phyloP scores from a whole-genome alignment of 2,329 filamentous ascomycete genomes.

The Aspergillus arachidicola region DNA sequence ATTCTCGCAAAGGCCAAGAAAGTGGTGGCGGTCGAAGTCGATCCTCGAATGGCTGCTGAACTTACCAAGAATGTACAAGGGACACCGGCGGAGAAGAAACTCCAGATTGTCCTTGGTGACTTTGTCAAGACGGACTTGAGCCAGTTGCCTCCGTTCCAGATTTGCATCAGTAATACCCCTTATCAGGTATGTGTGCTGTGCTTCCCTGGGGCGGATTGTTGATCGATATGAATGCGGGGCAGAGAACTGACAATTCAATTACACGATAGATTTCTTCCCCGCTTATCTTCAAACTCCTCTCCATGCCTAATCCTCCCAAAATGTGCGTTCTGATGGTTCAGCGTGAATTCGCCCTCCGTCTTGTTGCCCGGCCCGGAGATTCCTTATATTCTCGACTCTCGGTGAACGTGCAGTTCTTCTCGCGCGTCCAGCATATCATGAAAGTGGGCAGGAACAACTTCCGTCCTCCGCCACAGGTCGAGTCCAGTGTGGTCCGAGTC shows the following conservation, averaged over 20 bases:
- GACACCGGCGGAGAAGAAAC: conserved; percentile 76
- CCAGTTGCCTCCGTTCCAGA: conserved; percentile 53
- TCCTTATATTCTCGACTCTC: conserved; percentile 86
- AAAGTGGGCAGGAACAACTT: conserved; percentile 98
- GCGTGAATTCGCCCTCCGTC: conserved; percentile 86
- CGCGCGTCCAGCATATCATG: conserved; percentile 72
- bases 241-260: not conserved
- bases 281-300: conserved; percentile 85
- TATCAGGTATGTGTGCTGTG: conserved; percentile 58
- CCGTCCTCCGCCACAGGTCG: conserved; percentile 89
- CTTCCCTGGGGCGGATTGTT: not conserved
- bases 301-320: conserved; percentile 75
- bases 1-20: conserved; percentile 88
- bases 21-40: conserved; percentile 83
- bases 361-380: conserved; percentile 86
- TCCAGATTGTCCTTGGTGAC: conserved; percentile 89
- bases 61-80: conserved; percentile 92
- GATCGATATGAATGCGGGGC: not conserved
- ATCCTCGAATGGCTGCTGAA: conserved; percentile 95
- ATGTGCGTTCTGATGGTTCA: conserved; percentile 87
- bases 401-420: conserved; percentile 94
- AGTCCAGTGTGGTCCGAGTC: conserved; percentile 86
- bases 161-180: conserved; percentile 79
- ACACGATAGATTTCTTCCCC: conserved; percentile 77
- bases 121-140: conserved; percentile 77